These are phyloP conservation scores for Lentinula raphanica DNA, from an alignment of 768 basidiomycete species.

Conservation along the genomic window DNA sequence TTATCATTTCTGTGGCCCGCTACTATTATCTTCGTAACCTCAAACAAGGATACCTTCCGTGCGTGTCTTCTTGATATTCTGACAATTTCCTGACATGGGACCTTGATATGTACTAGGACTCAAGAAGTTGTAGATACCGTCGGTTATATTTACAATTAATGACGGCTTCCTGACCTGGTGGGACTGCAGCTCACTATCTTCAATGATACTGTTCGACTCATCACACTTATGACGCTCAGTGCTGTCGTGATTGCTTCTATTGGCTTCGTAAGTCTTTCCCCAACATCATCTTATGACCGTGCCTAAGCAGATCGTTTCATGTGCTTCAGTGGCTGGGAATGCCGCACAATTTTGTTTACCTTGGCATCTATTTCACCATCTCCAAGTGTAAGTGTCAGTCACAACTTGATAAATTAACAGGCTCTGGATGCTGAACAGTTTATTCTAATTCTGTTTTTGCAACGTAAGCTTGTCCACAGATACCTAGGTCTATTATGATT, in stretches of 20 bases:
- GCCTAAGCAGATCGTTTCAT: neutral
- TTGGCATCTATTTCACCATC: slow-evolving; percentile 10
- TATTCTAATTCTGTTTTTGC: slow-evolving; percentile 13
- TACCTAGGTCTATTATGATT: neutral
- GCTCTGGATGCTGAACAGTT: too few species aligned
- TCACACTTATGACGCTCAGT: neutral
- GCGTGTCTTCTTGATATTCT: neutral
- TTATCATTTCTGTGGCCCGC: slow-evolving; percentile 9
- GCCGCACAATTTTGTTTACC: slow-evolving; percentile 12
- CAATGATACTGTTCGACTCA: too few species aligned
- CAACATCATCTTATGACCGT: neutral
- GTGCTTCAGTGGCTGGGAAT: slow-evolving; percentile 10
- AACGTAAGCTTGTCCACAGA: slow-evolving; percentile 2
- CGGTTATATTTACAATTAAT: slow-evolving; percentile 11
- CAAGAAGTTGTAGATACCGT: slow-evolving; percentile 12
- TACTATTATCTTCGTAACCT: slow-evolving; percentile 10
- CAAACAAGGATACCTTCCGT: slow-evolving; percentile 10
- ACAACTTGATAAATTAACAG: too few species aligned
- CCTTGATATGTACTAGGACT: slow-evolving; percentile 1
- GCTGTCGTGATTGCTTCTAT: slow-evolving; percentile 9
- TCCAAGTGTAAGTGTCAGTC: slow-evolving; percentile 6
- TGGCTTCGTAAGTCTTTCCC: slow-evolving; percentile 3
- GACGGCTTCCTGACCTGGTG: slow-evolving; percentile 9
- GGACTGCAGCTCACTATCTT: neutral
- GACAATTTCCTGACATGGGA: neutral